Conservation (phyloP, 176 grass and related monocot species). For the Triticum monococcum region DNA sequence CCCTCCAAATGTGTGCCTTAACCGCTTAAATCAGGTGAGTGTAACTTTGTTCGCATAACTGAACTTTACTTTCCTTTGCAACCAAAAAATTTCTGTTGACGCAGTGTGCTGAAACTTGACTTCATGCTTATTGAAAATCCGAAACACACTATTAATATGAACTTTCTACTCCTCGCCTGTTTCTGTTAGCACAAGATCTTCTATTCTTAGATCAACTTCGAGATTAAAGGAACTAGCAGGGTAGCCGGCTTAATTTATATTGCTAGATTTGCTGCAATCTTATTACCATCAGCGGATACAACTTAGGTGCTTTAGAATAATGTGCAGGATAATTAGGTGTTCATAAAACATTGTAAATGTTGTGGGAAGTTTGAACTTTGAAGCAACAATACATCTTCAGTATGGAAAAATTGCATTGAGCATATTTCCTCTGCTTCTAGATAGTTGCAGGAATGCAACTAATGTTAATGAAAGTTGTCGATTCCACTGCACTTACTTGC, state of each 20-base stretch:
- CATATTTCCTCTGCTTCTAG: not conserved
- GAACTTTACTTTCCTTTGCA: not conserved
- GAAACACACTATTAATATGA: not conserved
- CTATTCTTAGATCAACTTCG: slow-evolving; percentile 3
- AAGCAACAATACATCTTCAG: not conserved
- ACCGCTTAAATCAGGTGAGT: slow-evolving; percentile 83
- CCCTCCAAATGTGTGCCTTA: slow-evolving; percentile 70
- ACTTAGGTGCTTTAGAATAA: not conserved
- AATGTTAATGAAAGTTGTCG: not conserved
- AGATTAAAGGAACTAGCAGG: not conserved
- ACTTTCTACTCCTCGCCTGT: not conserved
- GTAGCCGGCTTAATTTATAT: not conserved
- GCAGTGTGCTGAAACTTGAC: not conserved
- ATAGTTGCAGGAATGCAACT: not conserved
- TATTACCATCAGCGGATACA: not conserved
- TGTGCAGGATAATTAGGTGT: not conserved
- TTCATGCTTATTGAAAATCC: not conserved
- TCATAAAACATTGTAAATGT: not conserved
- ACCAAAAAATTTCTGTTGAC: not conserved
- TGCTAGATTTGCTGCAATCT: not conserved
- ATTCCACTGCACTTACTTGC: not conserved
- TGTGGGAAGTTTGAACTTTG: not conserved
- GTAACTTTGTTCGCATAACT: not conserved
- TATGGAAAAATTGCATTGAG: not conserved
- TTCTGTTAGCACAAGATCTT: not conserved